Evolutionary conservation across 2,329 filamentous ascomycete genomes (phyloP).

Genomic region (Neonectria hederae): DNA sequence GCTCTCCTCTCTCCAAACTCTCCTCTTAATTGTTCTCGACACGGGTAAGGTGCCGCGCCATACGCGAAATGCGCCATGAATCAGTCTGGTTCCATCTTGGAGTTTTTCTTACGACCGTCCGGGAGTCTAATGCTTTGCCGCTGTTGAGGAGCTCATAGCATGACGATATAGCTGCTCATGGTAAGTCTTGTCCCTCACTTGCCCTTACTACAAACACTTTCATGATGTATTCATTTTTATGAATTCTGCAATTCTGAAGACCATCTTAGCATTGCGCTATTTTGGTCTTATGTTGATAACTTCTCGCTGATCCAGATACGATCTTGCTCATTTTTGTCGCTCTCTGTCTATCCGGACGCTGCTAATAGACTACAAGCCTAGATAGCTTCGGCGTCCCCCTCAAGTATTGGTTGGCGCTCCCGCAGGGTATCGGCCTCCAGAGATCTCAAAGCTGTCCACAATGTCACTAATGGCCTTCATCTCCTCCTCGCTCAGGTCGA

Average conservation of each 20-base stretch:
- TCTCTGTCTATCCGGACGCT: not conserved
- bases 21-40: not conserved
- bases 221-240: constrained; percentile 53
- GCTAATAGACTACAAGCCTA: not conserved
- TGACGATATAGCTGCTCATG: not conserved
- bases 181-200: constrained; percentile 27
- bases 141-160: not conserved
- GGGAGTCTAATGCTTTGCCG: not conserved
- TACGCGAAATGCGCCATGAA: not conserved
- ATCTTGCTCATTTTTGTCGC: constrained; percentile 7
- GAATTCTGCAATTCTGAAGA: constrained; percentile 63
- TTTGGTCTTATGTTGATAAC: constrained; percentile 45
- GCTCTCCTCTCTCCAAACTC: not conserved
- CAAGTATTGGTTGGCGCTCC: constrained; percentile 49
- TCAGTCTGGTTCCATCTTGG: not conserved
- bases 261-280: constrained; percentile 28
- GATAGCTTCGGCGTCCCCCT: constrained; percentile 13
- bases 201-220: constrained; percentile 11
- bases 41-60: not conserved
- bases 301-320: constrained; percentile 38
- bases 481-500: constrained; percentile 61
- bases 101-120: too few species aligned
- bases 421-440: constrained; percentile 60
- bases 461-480: constrained; percentile 59
- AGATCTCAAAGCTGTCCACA: constrained; percentile 57